A percentile compares a stretch with the other conserved stretches of the same genome.
Conservation (phyloP, 2,329 filamentous ascomycete genomes). For the Dactylonectria estremocensis region DNA sequence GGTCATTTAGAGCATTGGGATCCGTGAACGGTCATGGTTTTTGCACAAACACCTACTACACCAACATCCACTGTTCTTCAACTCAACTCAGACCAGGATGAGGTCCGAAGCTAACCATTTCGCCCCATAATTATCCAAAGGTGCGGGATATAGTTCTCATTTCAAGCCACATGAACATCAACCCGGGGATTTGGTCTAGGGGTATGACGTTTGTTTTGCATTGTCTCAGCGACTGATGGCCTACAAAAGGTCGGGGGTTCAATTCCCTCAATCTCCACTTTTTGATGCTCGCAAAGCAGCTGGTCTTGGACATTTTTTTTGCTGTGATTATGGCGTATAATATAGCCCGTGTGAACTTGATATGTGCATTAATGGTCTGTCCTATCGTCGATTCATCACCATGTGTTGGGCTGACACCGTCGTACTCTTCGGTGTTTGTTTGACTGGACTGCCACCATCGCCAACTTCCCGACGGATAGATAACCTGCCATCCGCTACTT, state of each 20-base stretch:
- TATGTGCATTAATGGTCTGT: too few species aligned
- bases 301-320: background rate
- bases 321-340: background rate
- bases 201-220: conserved; percentile 50
- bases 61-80: background rate
- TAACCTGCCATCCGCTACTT: too few species aligned
- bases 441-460: too few species aligned
- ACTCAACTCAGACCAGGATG: background rate
- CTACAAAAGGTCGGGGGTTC: conserved; percentile 51
- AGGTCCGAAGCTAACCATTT: background rate
- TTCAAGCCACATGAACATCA: background rate
- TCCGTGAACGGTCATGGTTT: too few species aligned
- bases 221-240: conserved; percentile 9
- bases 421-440: too few species aligned
- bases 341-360: too few species aligned
- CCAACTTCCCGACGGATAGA: too few species aligned
- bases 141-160: background rate
- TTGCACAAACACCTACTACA: too few species aligned
- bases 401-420: too few species aligned
- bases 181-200: conserved; percentile 49
- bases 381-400: too few species aligned
- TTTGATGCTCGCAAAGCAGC: conserved; percentile 1
- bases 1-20: too few species aligned
- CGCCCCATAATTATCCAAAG: background rate
- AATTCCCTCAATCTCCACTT: conserved; percentile 51